Evolutionary conservation across 805 yeast genomes (phyloP).

Genomic region (Ogataea chonburiensis): DNA sequence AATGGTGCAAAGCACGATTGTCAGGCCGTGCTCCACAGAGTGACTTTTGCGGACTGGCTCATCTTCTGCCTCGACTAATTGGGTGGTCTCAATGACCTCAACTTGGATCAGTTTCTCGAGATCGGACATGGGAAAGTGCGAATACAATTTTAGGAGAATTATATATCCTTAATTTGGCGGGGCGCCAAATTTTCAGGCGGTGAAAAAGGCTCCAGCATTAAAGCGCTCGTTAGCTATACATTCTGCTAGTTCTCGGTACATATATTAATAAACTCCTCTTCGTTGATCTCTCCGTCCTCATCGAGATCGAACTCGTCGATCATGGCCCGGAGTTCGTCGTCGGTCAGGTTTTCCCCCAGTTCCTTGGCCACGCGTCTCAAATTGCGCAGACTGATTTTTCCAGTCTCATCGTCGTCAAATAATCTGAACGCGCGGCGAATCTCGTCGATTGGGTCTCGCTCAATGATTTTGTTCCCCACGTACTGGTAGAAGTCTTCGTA

Average conservation of each 20-base stretch:
- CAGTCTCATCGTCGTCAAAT: slow-evolving; percentile 86
- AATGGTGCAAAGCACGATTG: slow-evolving; percentile 3
- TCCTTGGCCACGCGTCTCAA: slow-evolving; percentile 89
- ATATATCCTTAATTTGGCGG: slow-evolving; percentile 8
- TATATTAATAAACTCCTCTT: slow-evolving; percentile 85
- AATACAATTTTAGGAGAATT: slow-evolving; percentile 3
- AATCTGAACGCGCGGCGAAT: slow-evolving; percentile 83
- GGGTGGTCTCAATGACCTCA: slow-evolving; percentile 4
- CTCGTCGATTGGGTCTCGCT: slow-evolving; percentile 92
- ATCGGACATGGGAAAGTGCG: slow-evolving; percentile 3
- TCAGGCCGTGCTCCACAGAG: slow-evolving; percentile 6
- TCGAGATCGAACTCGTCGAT: slow-evolving; percentile 96
- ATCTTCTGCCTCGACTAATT: not conserved
- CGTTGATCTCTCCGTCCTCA: slow-evolving; percentile 92
- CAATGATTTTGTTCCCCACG: slow-evolving; percentile 78
- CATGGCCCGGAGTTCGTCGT: slow-evolving; percentile 94
- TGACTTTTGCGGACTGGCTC: slow-evolving; percentile 2
- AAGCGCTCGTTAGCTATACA: not conserved
- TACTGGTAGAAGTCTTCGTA: slow-evolving; percentile 80
- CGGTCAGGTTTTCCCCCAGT: slow-evolving; percentile 86
- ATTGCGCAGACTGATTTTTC: slow-evolving; percentile 78
- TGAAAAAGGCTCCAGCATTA: too few species aligned
- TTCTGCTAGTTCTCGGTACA: slow-evolving; percentile 66
- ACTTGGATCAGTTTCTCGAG: slow-evolving; percentile 6
- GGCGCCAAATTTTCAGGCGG: slow-evolving; percentile 5